Evolutionary conservation across 306 rosid genomes (phyloP).

Genomic region (Cicer yamashitae): DNA sequence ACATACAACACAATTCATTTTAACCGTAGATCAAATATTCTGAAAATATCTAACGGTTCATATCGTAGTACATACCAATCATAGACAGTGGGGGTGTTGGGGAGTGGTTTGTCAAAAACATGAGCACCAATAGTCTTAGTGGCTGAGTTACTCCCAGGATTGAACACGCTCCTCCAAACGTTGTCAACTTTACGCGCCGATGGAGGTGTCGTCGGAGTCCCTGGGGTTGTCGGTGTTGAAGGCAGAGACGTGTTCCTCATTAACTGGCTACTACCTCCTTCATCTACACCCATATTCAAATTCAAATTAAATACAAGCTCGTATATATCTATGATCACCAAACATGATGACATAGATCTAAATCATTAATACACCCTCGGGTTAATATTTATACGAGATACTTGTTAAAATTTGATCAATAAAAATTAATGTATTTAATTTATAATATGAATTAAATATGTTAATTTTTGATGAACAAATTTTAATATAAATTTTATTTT

Average conservation of each 20-base stretch:
- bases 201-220: conserved; percentile 66
- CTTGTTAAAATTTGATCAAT: too few species aligned
- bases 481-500: too few species aligned
- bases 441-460: too few species aligned
- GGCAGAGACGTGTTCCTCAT: conserved; percentile 58
- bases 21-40: background rate
- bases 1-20: conserved; percentile 31
- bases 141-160: conserved; percentile 92
- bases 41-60: conserved; percentile 10
- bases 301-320: background rate
- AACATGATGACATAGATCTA: conserved; percentile 2
- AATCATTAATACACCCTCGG: too few species aligned
- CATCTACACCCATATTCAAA: conserved; percentile 28
- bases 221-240: conserved; percentile 63
- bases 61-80: conserved; percentile 65
- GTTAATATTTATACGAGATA: too few species aligned
- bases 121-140: conserved; percentile 65
- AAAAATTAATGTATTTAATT: too few species aligned
- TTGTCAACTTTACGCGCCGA: conserved; percentile 69
- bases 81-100: conserved; percentile 91
- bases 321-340: too few species aligned
- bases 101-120: conserved; percentile 80
- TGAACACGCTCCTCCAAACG: conserved; percentile 99
- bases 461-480: too few species aligned
- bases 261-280: conserved; percentile 58